These are phyloP conservation scores for Primulina eburnea DNA, from an alignment of 257 asterid species.

Conservation along the genomic window DNA sequence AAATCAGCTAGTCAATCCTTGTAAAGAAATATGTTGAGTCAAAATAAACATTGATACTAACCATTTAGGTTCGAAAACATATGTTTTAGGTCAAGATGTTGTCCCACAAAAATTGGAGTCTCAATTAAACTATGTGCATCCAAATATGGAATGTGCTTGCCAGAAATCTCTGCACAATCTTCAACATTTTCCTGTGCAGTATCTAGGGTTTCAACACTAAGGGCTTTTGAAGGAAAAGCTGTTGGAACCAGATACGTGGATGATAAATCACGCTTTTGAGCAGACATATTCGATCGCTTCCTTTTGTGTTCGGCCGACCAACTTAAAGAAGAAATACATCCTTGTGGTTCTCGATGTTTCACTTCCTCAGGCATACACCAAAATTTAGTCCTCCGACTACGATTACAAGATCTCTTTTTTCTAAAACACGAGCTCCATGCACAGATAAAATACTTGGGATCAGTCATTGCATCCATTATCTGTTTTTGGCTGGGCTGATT, in stretches of 20 bases:
- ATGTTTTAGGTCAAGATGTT: not conserved
- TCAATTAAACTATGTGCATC: not conserved
- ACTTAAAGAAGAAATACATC: not conserved
- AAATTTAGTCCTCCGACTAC: not conserved
- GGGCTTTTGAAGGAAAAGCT: not conserved
- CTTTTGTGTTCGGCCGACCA: not conserved
- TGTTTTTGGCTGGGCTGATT: constrained; percentile 11
- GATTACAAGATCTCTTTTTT: constrained; percentile 19
- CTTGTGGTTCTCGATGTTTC: not conserved
- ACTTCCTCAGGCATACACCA: not conserved
- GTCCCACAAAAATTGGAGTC: constrained; percentile 4
- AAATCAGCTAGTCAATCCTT: not conserved
- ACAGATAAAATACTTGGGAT: constrained; percentile 22
- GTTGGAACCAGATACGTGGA: not conserved
- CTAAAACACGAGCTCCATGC: not conserved
- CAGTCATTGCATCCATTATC: constrained; percentile 15
- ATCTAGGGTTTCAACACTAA: not conserved
- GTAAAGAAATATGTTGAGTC: no score
- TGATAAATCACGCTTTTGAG: not conserved
- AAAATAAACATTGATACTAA: no score
- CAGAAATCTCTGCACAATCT: not conserved
- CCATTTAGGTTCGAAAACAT: not conserved
- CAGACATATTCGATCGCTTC: not conserved
- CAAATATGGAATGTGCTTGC: not conserved
- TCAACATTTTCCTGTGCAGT: not conserved